A percentile compares a stretch with the other conserved stretches of the same genome.
Conservation (phyloP, 371 early-diverging fungal genomes). For the Mortierella sp. region DNA sequence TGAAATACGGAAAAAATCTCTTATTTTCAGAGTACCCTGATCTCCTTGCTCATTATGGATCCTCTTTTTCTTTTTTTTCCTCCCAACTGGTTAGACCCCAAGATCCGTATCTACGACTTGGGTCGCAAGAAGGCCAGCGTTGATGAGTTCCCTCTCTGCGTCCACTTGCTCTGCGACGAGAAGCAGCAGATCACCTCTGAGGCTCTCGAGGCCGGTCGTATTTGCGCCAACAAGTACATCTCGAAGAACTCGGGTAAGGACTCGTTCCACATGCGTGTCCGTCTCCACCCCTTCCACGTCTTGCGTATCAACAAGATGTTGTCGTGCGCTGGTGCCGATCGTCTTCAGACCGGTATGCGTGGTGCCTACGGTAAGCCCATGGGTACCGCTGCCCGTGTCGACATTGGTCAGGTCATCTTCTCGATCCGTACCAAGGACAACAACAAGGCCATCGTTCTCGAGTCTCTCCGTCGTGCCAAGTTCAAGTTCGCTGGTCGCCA, state of each 20-base stretch:
- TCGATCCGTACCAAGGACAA: conserved; percentile 98
- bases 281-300: conserved; percentile 99
- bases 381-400: conserved; percentile 99
- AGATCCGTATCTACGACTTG: conserved; percentile 99
- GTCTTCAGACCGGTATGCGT: conserved; percentile 99
- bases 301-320: conserved; percentile 99
- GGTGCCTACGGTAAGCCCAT: conserved; percentile 99
- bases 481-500: conserved; percentile 99
- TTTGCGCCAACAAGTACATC: conserved; percentile 99
- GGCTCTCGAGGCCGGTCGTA: conserved; percentile 99
- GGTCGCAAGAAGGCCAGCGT: conserved; percentile 99
- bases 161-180: conserved; percentile 99
- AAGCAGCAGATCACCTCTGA: conserved; percentile 99
- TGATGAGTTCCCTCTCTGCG: conserved; percentile 98
- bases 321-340: conserved; percentile 99
- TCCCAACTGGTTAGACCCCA: conserved; percentile 88
- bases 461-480: conserved; percentile 99
- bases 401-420: conserved; percentile 99
- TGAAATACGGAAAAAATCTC: too few species aligned
- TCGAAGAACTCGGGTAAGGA: conserved; percentile 99
- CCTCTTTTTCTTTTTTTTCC: background rate
- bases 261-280: conserved; percentile 99
- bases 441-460: conserved; percentile 95
- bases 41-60: background rate
- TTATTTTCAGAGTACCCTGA: background rate